Evolutionary conservation across 257 asterid species (phyloP).

Genomic region (Cinchona pubescens): DNA sequence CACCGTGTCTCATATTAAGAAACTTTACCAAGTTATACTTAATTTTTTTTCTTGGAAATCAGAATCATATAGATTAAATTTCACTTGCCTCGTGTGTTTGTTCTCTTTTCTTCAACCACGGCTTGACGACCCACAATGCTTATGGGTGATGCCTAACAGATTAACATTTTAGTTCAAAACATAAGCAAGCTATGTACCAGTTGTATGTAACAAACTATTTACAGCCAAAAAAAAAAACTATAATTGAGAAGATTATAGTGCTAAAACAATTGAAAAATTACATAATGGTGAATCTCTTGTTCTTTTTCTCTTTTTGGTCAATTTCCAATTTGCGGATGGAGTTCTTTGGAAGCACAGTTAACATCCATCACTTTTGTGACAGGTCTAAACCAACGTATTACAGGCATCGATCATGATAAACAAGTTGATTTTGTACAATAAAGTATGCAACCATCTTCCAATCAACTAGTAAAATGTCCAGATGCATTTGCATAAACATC

Average conservation of each 20-base stretch:
- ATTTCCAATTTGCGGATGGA: not conserved
- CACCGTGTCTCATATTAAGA: not conserved
- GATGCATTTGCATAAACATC: not conserved
- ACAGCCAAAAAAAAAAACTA: no score
- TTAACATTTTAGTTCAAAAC: not conserved
- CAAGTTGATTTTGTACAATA: not conserved
- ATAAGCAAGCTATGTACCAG: not conserved
- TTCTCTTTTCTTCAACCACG: slow-evolving; percentile 71
- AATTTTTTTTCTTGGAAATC: not conserved
- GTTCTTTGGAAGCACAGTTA: not conserved
- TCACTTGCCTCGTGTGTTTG: slow-evolving; percentile 67
- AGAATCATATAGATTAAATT: slow-evolving; percentile 6
- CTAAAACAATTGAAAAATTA: not conserved
- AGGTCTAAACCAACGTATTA: not conserved
- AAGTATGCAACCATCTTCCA: not conserved
- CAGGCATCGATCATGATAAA: not conserved
- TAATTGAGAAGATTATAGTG: not conserved
- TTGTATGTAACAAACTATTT: not conserved
- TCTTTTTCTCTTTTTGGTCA: no score
- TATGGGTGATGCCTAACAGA: slow-evolving; percentile 67
- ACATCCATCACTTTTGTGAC: not conserved
- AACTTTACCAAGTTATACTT: not conserved
- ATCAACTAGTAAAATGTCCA: not conserved
- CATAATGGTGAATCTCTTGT: not conserved
- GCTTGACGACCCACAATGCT: slow-evolving; percentile 58